Conservation (phyloP, 352 stramenopile genomes). For the Globisporangium spiculum region DNA sequence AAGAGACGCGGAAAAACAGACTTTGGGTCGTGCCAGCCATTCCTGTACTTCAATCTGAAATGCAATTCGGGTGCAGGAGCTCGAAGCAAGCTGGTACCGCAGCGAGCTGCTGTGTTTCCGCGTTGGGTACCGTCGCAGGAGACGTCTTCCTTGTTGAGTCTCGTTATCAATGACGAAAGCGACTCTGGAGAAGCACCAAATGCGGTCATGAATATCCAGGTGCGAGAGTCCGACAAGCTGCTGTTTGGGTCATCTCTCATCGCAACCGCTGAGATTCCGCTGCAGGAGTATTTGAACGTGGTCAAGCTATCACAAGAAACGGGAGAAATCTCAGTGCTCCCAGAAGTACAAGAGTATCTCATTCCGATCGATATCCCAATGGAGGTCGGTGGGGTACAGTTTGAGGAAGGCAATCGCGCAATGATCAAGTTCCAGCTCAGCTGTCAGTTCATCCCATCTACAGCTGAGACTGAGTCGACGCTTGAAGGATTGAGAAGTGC, state of each 20-base stretch:
- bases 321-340: neutral
- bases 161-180: conserved; percentile 26
- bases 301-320: conserved; percentile 25
- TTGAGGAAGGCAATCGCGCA: conserved; percentile 17
- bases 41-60: conserved; percentile 44
- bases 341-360: conserved; percentile 48
- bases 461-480: conserved; percentile 5
- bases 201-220: conserved; percentile 46
- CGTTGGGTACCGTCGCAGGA: conserved; percentile 50
- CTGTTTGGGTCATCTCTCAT: conserved; percentile 72
- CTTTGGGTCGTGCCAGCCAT: conserved; percentile 42
- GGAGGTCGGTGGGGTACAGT: neutral
- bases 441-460: conserved; percentile 30
- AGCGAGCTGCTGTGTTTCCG: conserved; percentile 53
- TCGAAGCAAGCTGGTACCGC: conserved; percentile 39
- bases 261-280: conserved; percentile 39
- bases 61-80: conserved; percentile 23
- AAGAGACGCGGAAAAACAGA: conserved; percentile 45
- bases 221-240: conserved; percentile 67
- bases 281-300: conserved; percentile 44
- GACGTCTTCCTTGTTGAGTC: conserved; percentile 33
- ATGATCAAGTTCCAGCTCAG: conserved; percentile 53
- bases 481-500: conserved; percentile 15
- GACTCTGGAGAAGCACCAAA: conserved; percentile 6
- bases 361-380: conserved; percentile 33